These are phyloP conservation scores for Populus alba DNA, from an alignment of 345 rosid genomes.

Conservation along the genomic window DNA sequence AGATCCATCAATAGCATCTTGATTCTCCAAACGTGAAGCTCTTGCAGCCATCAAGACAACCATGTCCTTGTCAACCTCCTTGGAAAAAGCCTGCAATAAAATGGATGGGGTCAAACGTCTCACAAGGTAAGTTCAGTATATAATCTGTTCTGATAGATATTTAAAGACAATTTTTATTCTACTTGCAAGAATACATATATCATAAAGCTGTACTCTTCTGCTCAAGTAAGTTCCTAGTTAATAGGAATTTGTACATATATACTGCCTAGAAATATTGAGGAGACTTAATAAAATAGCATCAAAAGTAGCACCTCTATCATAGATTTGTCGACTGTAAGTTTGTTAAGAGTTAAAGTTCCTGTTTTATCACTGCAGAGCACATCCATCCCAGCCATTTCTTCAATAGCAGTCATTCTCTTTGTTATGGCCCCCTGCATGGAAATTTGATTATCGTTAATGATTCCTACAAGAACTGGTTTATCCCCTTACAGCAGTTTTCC, in stretches of 20 bases:
- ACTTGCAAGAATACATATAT: no score
- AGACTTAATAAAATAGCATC: background rate
- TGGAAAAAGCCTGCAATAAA: constrained; percentile 53
- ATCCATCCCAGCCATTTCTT: constrained; percentile 99
- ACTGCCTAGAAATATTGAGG: background rate
- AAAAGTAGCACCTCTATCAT: constrained; percentile 61
- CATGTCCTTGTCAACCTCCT: constrained; percentile 58
- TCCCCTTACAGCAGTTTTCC: background rate
- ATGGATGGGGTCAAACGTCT: background rate
- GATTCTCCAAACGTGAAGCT: constrained; percentile 91
- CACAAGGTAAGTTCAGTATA: no score
- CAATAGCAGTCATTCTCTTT: constrained; percentile 95
- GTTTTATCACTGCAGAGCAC: constrained; percentile 95
- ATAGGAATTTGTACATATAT: background rate
- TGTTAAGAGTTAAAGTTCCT: constrained; percentile 87
- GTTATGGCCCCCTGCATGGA: constrained; percentile 73
- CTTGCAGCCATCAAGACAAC: constrained; percentile 88
- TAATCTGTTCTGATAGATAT: no score
- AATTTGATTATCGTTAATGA: background rate
- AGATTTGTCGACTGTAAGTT: constrained; percentile 76
- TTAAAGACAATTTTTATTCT: no score
- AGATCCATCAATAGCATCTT: constrained; percentile 73
- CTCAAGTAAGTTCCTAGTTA: background rate
- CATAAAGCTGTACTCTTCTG: no score
- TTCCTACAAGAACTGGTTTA: no score